Evolutionary conservation across 768 basidiomycete species (phyloP), one percentile per base, ranked within the genome.

Genomic region (Rhodotorula toruloides): DNA sequence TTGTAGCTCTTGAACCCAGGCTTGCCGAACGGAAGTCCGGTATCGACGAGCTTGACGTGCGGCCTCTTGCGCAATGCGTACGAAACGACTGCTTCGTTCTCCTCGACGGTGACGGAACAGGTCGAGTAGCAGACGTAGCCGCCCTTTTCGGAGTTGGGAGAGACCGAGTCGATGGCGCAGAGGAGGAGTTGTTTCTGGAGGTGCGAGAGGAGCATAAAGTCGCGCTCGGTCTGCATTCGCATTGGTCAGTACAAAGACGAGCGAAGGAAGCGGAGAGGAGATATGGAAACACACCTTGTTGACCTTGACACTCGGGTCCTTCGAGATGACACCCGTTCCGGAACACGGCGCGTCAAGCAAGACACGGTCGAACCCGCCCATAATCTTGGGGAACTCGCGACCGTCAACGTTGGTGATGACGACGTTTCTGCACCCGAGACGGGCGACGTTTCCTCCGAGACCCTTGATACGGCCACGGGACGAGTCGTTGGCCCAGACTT

Each of bases 301-400:
- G 73, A 91, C 82, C 80, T 99, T 99, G 69, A 99, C 96, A 76
- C 91, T 91, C 27, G 89, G 83, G 76, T 99, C 96, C 78, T 99
- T 99, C 79, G 87, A 89, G 76, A 99, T 99, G 61, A 99, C 94
- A 66, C 96, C 96, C 4, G 96, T 98, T 39, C 96, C 96, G 73
- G 89, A 91, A 78, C 96, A 99, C 34, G 96, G 96, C 42, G 96
- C 94, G 78, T 99, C 96, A 50, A 99, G 79, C 58, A 99, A 79
- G 48, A 98, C 92, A n/a, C 96, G 83, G 75, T 99, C 94, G 74
- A 99, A 99, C 11, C 96, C 96, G 29, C 94, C 96, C 83, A 99
- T 93, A 54, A 99, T 92, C 78, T 91, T 96, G 22, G 96, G 96
- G 78, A 98, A 99, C 78, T 98, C 90, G 61, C 96, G 82, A 12